Evolutionary conservation across 352 stramenopile genomes (phyloP), one percentile per base, ranked within the genome.

Genomic region (Pseudoperonospora humuli): DNA sequence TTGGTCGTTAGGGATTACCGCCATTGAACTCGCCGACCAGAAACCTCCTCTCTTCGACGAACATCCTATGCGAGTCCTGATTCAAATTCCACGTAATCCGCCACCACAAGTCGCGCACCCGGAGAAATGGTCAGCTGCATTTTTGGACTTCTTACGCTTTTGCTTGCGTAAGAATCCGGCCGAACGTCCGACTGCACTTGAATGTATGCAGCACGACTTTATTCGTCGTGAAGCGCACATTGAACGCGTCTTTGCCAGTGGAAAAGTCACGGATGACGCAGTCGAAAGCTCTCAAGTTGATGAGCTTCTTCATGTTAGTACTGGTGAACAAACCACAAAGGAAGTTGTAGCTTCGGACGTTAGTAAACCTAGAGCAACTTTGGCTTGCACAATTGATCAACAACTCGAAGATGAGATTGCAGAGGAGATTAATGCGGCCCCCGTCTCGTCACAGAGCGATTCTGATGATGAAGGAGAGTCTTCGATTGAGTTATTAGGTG

Each of bases 201-300:
- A 96, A 47, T 88, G 95, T 23, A 70, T 97, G 36, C 52, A 80
- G n/a, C 90, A 97, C 49, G 69, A n/a, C n/a, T n/a, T 97, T 53
- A 84, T 97, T 29, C 41, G 37, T 7, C 39, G 58, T 18, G 61
- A 71, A 48, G 57, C 40, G 8, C 54, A 68, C 14, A 57, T 81
- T 21, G 50, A 75, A 36, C 35, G 39, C 0, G 66, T 78, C 0
- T 74, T 74, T 50, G 50, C 50, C 0, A 50, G 42, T 32, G 54
- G 47, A 5, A 45, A 50, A 15, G 21, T 19, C 13, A 45, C 50
- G 11, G 39, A 39, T 39, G 23, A 11, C 18, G 18, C 17, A 3
- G 13, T n/a, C 10, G 35, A 39, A 41, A 31, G 18, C 1, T 3
- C 17, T 7, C 15, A 44, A 32, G 24, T 28, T 23, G 23, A 8